Conservation (phyloP, 2,329 filamentous ascomycete genomes). For the Alternaria solani region DNA sequence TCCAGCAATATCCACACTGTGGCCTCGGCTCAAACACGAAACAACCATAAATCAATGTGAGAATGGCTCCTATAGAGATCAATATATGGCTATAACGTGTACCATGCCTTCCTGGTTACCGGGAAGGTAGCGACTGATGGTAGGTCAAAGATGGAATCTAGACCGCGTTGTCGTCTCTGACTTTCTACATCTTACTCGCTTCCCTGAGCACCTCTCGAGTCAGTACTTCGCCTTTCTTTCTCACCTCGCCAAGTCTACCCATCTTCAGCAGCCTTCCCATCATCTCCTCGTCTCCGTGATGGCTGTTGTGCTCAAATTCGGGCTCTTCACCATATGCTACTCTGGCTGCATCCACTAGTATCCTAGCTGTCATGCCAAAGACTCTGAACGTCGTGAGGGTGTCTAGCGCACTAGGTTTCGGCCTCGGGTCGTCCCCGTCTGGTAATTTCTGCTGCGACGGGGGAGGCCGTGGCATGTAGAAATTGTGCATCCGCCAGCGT, state of each 20-base stretch:
- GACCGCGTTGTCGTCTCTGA: not conserved
- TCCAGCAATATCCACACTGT: not conserved
- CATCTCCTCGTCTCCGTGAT: conserved; percentile 72
- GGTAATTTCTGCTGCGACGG: conserved; percentile 12
- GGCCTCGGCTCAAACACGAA: not conserved
- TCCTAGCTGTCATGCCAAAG: conserved; percentile 93
- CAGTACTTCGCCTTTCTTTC: conserved; percentile 61
- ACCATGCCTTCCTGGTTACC: not conserved
- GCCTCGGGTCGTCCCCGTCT: conserved; percentile 31
- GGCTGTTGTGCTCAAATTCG: conserved; percentile 77
- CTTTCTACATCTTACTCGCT: conserved; percentile 56
- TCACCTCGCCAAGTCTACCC: conserved; percentile 63
- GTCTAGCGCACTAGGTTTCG: conserved; percentile 51
- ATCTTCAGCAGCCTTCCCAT: conserved; percentile 64
- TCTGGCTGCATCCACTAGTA: conserved; percentile 85
- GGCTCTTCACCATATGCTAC: conserved; percentile 84
- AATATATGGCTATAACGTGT: not conserved
- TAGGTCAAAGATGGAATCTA: not conserved
- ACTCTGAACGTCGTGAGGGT: conserved; percentile 75
- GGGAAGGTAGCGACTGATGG: not conserved
- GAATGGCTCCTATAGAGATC: not conserved
- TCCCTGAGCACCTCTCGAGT: conserved; percentile 61
- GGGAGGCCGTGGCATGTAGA: conserved; percentile 73
- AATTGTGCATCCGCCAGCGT: conserved; percentile 90
- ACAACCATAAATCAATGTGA: not conserved